Evolutionary conservation across 176 grass and related monocot genomes (phyloP), one percentile per base, ranked within the genome.

Genomic region (Oropetium thomaeum): DNA sequence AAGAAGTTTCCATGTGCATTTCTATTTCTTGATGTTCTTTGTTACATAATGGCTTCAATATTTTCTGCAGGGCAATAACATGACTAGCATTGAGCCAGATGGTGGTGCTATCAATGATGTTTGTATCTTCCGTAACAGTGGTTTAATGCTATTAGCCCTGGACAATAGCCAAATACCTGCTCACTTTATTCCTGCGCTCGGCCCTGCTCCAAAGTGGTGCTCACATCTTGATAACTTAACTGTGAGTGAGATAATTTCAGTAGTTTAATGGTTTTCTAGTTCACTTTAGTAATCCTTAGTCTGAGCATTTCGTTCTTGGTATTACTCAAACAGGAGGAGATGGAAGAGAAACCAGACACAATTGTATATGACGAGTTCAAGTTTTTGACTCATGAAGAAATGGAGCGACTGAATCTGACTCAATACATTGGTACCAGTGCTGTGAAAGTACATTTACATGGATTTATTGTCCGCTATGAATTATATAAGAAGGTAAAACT

Each of bases 121-220:
- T 71, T 97, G 90, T 49, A 68, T 97, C 55, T 97, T 93, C 58
- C 68, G 22, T 45, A 77, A 85, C 69, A 93, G 95, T 85, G 95
- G 95, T 53, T 85, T 97, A 69, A 83, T 97, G 80, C 35, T 97
- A 69, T 74, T 97, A 78, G 90, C 90, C 45, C 83, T 97, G 58
- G 95, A 97, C 82, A 93, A 84, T 62, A 88, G 90, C 44, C 90
- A 93, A 75, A 97, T 97, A 83, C 95, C 95, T 80, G 88, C 88
- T 39, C 82, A 97, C 80, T 97, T 85, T 33, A 74, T 97, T 71
- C 95, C 95, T 87, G 88, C 88, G 38, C 80, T 97, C 23, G 95
- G 95, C 22, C 90, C 88, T 85, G 95, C 95, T 79, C 90, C 95
- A 27, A 97, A 97, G 74, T 97, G 95, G 95, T 93, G 90, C n/a